These are phyloP conservation scores for Globisporangium camurandrum DNA, from an alignment of 352 stramenopile genomes.

Conservation along the genomic window DNA sequence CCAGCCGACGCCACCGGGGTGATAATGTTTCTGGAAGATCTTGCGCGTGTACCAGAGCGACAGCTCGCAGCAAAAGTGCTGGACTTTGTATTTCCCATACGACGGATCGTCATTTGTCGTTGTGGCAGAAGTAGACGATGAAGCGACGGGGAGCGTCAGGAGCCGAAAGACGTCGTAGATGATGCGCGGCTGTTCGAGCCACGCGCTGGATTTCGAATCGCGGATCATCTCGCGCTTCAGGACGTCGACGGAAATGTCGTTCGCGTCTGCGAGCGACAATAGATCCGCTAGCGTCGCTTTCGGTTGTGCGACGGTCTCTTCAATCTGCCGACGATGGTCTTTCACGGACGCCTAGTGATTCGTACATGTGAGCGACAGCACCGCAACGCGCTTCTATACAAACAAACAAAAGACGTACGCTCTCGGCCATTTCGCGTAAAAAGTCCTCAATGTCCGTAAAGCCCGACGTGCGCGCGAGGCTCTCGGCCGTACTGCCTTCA, in stretches of 20 bases:
- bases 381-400: background rate
- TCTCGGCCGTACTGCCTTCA: slow-evolving; percentile 71
- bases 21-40: slow-evolving; percentile 64
- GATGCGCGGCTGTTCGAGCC: slow-evolving; percentile 72
- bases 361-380: background rate
- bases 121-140: too few relatives aligned
- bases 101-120: slow-evolving; percentile 38
- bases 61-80: slow-evolving; percentile 83
- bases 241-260: slow-evolving; percentile 62
- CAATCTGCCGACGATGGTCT: slow-evolving; percentile 75
- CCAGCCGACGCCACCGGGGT: slow-evolving; percentile 25
- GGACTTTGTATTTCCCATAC: slow-evolving; percentile 78
- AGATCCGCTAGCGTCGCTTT: slow-evolving; percentile 61
- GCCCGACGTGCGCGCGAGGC: slow-evolving; percentile 45
- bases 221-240: slow-evolving; percentile 73
- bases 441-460: slow-evolving; percentile 72
- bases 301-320: slow-evolving; percentile 58
- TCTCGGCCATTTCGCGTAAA: slow-evolving; percentile 74
- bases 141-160: slow-evolving; percentile 35
- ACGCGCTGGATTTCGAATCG: slow-evolving; percentile 57
- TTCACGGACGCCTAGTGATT: slow-evolving; percentile 71
- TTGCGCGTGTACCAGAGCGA: slow-evolving; percentile 64
- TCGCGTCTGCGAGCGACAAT: slow-evolving; percentile 54
- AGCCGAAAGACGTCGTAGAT: slow-evolving; percentile 78
- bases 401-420: slow-evolving; percentile 31